Evolutionary conservation across 345 rosid species (phyloP).

Genomic region (Dimocarpus longan): DNA sequence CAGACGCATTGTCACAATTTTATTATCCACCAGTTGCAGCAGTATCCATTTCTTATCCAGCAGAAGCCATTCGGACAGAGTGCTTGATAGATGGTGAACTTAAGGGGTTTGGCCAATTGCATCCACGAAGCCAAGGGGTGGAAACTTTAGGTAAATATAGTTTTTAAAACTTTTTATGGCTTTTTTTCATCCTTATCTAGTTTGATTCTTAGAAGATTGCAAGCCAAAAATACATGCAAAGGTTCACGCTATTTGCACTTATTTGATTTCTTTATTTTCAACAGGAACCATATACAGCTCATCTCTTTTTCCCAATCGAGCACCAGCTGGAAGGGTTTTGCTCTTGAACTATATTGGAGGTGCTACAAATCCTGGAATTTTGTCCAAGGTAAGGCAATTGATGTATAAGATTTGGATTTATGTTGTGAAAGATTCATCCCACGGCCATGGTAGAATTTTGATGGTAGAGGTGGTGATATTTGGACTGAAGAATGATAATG

Average conservation of each 20-base stretch:
- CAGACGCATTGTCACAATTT: constrained; percentile 75
- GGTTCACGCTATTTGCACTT: neutral
- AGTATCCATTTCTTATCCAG: constrained; percentile 83
- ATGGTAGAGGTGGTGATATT: neutral
- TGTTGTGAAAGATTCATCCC: neutral
- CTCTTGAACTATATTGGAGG: constrained; percentile 90
- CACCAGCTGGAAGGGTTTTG: constrained; percentile 74
- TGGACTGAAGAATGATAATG: neutral
- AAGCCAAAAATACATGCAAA: neutral
- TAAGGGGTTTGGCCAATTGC: constrained; percentile 96
- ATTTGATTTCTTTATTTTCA: neutral
- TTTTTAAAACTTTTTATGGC: neutral
- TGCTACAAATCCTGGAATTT: constrained; percentile 73
- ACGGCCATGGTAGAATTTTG: neutral
- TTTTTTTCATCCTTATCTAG: neutral
- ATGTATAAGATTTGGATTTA: neutral
- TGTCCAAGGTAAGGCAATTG: constrained; percentile 60
- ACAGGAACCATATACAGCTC: constrained; percentile 95
- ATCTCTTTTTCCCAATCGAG: constrained; percentile 90
- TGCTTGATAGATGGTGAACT: constrained; percentile 83
- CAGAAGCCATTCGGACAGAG: constrained; percentile 79
- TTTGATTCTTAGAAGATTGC: neutral
- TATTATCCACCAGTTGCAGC: constrained; percentile 97
- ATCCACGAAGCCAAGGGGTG: constrained; percentile 97
- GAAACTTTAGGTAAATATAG: constrained; percentile 82